Base-by-base conservation (phyloP, 805 yeast species). In the Barnettozyma botsteinii region DNA sequence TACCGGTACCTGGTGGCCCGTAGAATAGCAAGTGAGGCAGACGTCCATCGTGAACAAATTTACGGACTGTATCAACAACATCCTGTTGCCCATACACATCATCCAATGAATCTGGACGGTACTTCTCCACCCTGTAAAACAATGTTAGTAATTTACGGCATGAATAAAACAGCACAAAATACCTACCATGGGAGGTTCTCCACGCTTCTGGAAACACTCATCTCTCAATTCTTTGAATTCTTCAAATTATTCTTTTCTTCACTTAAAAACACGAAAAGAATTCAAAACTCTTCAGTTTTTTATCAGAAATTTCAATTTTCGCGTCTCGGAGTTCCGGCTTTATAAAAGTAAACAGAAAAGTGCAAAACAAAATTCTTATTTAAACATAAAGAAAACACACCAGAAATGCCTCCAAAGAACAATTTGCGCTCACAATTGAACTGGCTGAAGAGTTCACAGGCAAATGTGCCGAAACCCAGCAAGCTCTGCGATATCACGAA, bases 1-100 rank as follows among this genome's bases (percentile, higher is more conserved):
- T 87, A 49, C 96, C 96, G 0, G 95, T 87, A 17, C 96, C 96
- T 14, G 96, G 96, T 2, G 96, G 95, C 0, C 96, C 97, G 60
- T 93, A 93, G 63, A 93, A 93, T 38, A 93, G 69, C 50, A 93
- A 65, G 64, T 93, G 98, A 3, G 98, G 98, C 27, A 91, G 67
- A 50, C 78, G 77, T 10, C 93, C 89, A 45, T 82, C 85, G 45
- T 77, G 73, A 14, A 89, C 88, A 60, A 91, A 93, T 56, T 79
- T 81, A 31, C 88, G 75, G 14, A 93, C 85, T 2, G 97, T 91
- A 25, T 75, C 73, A 7, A 93, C 86, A 23, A 88, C 86, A 36
- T 84, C 93, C 35, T 76, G 77, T 57, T 93, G 98, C 5, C 98
- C 98, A 53, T 86, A 79, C 9, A 93, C 91, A 34, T 93, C 96